These are phyloP conservation scores for Hydnum rufescens DNA, from an alignment of 768 basidiomycete genomes.

Conservation along the genomic window DNA sequence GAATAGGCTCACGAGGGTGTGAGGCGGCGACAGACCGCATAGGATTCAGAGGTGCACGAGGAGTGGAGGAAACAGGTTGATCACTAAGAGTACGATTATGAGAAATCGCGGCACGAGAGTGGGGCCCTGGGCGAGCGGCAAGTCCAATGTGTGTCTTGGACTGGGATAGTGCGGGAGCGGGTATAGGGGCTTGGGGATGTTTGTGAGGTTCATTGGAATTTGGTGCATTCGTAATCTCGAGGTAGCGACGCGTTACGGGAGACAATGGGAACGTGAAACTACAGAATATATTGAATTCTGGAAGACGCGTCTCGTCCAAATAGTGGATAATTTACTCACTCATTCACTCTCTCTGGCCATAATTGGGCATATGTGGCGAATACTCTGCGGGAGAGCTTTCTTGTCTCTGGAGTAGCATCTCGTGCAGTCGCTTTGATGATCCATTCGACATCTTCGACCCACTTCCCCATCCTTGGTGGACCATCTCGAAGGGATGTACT, in stretches of 20 bases:
- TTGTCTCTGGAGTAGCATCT: conserved; percentile 58
- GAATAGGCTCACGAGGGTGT: neutral
- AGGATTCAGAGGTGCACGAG: neutral
- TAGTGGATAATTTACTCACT: conserved; percentile 25
- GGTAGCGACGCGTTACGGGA: conserved; percentile 57
- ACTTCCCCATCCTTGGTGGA: conserved; percentile 53
- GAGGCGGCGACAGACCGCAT: neutral
- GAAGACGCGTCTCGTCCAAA: neutral
- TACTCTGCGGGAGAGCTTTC: conserved; percentile 45
- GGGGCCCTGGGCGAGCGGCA: neutral
- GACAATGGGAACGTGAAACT: conserved; percentile 60
- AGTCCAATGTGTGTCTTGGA: neutral
- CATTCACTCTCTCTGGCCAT: conserved; percentile 45
- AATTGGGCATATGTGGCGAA: conserved; percentile 60
- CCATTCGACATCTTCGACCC: conserved; percentile 45
- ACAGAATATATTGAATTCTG: conserved; percentile 4
- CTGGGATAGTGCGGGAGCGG: neutral
- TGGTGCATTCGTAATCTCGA: conserved; percentile 27
- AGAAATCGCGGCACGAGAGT: neutral
- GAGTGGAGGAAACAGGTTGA: neutral
- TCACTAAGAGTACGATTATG: neutral
- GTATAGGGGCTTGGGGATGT: neutral
- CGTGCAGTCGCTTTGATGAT: conserved; percentile 46
- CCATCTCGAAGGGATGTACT: conserved; percentile 3
- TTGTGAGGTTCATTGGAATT: neutral